phyloP scores from a whole-genome alignment of 495 filamentous ascomycete species.

The Penicillium samsonianum region DNA sequence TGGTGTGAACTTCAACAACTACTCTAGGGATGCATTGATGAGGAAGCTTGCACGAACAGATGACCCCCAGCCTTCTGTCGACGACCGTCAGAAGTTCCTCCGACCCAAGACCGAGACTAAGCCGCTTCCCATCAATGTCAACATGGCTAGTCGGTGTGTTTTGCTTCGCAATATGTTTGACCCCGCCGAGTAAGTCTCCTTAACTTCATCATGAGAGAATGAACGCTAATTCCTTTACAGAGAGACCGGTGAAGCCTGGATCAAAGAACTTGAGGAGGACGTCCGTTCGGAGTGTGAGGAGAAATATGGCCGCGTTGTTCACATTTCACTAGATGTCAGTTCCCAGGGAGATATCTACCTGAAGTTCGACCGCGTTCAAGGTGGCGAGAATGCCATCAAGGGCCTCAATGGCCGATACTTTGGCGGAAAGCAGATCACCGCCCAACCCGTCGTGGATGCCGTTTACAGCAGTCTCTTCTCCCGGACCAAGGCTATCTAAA shows the following conservation, averaged over 20 bases:
- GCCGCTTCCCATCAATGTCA: slow-evolving; percentile 79
- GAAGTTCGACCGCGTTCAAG: slow-evolving; percentile 93
- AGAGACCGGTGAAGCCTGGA: slow-evolving; percentile 84
- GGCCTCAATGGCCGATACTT: slow-evolving; percentile 97
- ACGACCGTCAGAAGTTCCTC: slow-evolving; percentile 68
- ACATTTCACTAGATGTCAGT: slow-evolving; percentile 93
- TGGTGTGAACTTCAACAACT: slow-evolving; percentile 99
- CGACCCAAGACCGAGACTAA: slow-evolving; percentile 82
- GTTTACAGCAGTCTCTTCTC: slow-evolving; percentile 98
- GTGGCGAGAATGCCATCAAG: slow-evolving; percentile 95
- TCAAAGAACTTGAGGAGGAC: slow-evolving; percentile 92
- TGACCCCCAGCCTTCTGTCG: slow-evolving; percentile 66
- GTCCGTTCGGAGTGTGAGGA: slow-evolving; percentile 89
- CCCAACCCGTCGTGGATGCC: slow-evolving; percentile 93
- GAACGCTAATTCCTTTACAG: slow-evolving; percentile 57
- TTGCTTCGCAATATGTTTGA: slow-evolving; percentile 96
- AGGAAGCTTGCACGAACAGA: slow-evolving; percentile 95
- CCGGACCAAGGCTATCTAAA: slow-evolving; percentile 69
- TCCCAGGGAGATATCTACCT: slow-evolving; percentile 95
- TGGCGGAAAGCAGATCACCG: slow-evolving; percentile 83
- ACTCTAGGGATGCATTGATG: slow-evolving; percentile 96
- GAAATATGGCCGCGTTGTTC: slow-evolving; percentile 97
- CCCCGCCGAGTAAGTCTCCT: slow-evolving; percentile 72
- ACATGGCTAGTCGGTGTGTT: slow-evolving; percentile 92
- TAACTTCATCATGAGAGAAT: neutral